These are phyloP conservation scores for Chytriomyces hyalinus DNA, from an alignment of 192 early-diverging fungal species.

Conservation along the genomic window DNA sequence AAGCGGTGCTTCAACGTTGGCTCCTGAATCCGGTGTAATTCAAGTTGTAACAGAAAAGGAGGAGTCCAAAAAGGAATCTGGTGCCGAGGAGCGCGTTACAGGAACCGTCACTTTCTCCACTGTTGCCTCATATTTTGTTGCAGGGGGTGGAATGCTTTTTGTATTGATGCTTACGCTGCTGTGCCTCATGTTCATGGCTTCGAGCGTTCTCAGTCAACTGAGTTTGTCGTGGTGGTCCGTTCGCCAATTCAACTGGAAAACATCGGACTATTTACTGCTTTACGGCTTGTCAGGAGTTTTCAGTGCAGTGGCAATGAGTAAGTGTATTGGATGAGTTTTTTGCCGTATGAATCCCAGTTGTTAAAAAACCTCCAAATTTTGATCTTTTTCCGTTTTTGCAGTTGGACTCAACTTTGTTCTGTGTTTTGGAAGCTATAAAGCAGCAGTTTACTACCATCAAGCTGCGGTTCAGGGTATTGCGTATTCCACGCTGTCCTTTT, in stretches of 20 bases:
- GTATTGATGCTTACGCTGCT: too few relatives aligned
- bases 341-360: not conserved
- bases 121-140: too few relatives aligned
- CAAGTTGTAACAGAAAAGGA: not conserved
- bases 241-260: too few relatives aligned
- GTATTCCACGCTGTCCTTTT: constrained; percentile 62
- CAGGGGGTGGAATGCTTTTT: too few relatives aligned
- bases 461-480: constrained; percentile 49
- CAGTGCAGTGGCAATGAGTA: not conserved
- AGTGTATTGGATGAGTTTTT: not conserved
- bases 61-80: not conserved
- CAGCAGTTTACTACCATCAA: constrained; percentile 44
- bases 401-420: not conserved
- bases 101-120: not conserved
- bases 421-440: not conserved
- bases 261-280: too few relatives aligned
- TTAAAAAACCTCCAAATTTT: constrained; percentile 1
- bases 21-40: too few relatives aligned
- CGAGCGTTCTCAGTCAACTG: too few relatives aligned
- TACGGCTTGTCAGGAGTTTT: not conserved
- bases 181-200: too few relatives aligned
- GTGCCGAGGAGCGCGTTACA: not conserved
- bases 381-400: not conserved
- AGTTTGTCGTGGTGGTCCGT: too few relatives aligned
- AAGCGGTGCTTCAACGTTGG: too few relatives aligned